phyloP scores from a whole-genome alignment of 495 filamentous ascomycete genomes.

The Antarctomyces pellizariae region DNA sequence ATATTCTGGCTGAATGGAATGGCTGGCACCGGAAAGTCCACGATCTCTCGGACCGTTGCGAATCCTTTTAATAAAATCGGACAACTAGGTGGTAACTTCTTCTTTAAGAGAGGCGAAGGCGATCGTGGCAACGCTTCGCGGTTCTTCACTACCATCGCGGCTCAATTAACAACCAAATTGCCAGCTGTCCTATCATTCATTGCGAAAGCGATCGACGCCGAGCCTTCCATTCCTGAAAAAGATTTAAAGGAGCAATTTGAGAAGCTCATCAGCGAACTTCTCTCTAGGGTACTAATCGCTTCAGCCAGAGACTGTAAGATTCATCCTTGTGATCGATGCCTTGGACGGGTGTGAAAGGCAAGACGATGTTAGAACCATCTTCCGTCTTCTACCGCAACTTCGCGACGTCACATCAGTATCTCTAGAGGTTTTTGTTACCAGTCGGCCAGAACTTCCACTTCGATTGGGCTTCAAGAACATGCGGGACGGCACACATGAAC shows the following conservation, averaged over 20 bases:
- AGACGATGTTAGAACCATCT: slow-evolving; percentile 13
- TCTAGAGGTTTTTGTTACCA: slow-evolving; percentile 5
- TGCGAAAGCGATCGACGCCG: slow-evolving; percentile 15
- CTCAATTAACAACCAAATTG: slow-evolving; percentile 15
- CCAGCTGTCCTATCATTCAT: slow-evolving; percentile 13
- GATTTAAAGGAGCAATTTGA: slow-evolving; percentile 22
- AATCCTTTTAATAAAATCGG: too few species aligned
- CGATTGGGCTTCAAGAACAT: slow-evolving; percentile 12
- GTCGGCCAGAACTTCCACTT: slow-evolving; percentile 22
- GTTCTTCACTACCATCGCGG: slow-evolving; percentile 22
- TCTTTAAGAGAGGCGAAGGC: slow-evolving; percentile 26
- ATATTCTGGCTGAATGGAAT: too few species aligned
- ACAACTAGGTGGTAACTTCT: slow-evolving; percentile 25
- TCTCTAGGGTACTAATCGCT: slow-evolving; percentile 6
- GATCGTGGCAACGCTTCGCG: slow-evolving; percentile 18
- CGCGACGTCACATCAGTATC: slow-evolving; percentile 2
- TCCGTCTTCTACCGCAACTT: slow-evolving; percentile 11
- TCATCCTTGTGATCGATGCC: slow-evolving; percentile 20
- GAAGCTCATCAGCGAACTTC: slow-evolving; percentile 21
- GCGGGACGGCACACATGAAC: slow-evolving; percentile 6
- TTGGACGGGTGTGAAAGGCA: slow-evolving; percentile 19
- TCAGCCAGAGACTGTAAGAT: slow-evolving; percentile 1
- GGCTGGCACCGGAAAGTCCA: too few species aligned
- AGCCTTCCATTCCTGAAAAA: slow-evolving; percentile 17
- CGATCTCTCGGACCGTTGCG: too few species aligned